These are phyloP conservation scores for Malus orientalis DNA, from an alignment of 306 rosid genomes.

Conservation along the genomic window DNA sequence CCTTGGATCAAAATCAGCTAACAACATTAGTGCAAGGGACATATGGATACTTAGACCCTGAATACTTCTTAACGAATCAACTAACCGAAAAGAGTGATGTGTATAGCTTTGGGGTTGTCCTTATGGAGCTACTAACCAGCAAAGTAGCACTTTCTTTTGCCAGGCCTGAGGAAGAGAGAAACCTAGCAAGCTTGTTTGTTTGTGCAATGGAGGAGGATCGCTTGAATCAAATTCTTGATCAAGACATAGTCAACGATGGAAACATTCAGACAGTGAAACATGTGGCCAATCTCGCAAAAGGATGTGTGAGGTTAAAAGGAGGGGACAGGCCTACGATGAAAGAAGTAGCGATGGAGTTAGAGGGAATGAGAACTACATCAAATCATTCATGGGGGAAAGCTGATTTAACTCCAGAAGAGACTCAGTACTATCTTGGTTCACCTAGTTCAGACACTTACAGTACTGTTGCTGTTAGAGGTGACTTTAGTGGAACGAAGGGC, in stretches of 20 bases:
- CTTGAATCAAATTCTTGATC: not conserved
- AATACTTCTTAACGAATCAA: not conserved
- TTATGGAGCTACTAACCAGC: not conserved
- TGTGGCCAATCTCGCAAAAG: not conserved
- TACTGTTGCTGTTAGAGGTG: not conserved
- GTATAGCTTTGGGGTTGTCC: not conserved
- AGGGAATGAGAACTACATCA: not conserved
- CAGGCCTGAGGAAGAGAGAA: not conserved
- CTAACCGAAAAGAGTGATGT: not conserved
- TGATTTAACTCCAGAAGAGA: not conserved
- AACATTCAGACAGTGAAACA: not conserved
- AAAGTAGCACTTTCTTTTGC: not conserved
- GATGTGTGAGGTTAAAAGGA: not conserved
- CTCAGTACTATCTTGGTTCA: not conserved
- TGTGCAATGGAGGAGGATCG: not conserved
- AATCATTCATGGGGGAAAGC: not conserved
- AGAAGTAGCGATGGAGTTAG: not conserved
- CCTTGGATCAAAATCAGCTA: not conserved
- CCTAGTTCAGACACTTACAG: not conserved
- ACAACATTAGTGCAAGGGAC: not conserved
- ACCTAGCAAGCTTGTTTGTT: not conserved
- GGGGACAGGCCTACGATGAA: conserved; percentile 4
- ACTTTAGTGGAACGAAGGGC: not conserved
- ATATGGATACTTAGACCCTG: not conserved
- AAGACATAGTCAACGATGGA: not conserved